Conservation (phyloP, 225 moss, liverwort and hornwort species). For the Pleurozium schreberi region DNA sequence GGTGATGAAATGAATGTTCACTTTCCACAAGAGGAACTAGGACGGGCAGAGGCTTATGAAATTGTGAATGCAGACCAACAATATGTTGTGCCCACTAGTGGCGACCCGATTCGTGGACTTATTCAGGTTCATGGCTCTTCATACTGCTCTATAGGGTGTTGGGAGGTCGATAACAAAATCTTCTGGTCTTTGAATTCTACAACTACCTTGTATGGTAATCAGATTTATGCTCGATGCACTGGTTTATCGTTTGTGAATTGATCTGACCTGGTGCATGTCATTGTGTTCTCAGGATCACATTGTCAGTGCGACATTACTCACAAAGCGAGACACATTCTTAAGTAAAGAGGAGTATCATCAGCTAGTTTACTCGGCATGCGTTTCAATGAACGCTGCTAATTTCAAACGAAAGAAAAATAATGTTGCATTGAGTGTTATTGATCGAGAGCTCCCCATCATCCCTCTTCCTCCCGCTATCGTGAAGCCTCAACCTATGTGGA, state of each 20-base stretch:
- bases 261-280: background rate
- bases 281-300: constrained; percentile 69
- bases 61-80: constrained; percentile 97
- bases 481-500: constrained; percentile 78
- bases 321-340: constrained; percentile 94
- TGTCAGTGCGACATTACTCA: constrained; percentile 77
- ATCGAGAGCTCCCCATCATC: constrained; percentile 50
- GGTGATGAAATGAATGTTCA: constrained; percentile 99
- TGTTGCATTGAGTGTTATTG: constrained; percentile 52
- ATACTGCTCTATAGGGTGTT: background rate
- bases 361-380: constrained; percentile 86
- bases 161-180: background rate
- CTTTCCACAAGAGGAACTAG: constrained; percentile 96
- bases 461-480: constrained; percentile 68
- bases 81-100: constrained; percentile 90
- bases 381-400: constrained; percentile 46
- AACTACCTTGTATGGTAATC: background rate
- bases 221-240: background rate
- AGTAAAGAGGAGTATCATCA: constrained; percentile 87
- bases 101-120: constrained; percentile 96
- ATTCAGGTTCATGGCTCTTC: constrained; percentile 57
- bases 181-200: background rate
- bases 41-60: constrained; percentile 89
- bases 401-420: constrained; percentile 54
- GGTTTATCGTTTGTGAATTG: background rate